Evolutionary conservation across 2,329 filamentous ascomycete species (phyloP).

Genomic region (Pleomassaria siparia): DNA sequence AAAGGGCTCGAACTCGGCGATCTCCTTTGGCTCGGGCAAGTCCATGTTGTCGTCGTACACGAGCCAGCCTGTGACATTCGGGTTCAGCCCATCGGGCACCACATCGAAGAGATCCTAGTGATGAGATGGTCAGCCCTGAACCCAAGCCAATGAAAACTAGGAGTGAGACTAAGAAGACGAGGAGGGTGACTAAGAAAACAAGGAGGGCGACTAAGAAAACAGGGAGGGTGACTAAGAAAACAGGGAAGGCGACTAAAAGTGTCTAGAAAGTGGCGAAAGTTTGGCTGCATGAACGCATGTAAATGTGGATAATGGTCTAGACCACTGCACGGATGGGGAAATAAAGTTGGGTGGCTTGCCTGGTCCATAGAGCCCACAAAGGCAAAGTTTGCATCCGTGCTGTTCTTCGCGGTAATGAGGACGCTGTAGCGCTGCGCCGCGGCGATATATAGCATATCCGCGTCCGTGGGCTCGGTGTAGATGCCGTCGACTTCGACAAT

Average conservation of each 20-base stretch:
- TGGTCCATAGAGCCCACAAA: slow-evolving; percentile 56
- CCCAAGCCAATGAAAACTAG: not conserved
- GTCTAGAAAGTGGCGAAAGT: slow-evolving; percentile 2
- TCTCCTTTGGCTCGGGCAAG: slow-evolving; percentile 52
- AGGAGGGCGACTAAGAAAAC: too few species aligned
- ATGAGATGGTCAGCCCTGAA: slow-evolving; percentile 10
- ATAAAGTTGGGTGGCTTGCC: slow-evolving; percentile 22
- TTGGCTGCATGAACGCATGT: not conserved
- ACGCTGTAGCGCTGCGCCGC: slow-evolving; percentile 73
- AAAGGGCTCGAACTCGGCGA: slow-evolving; percentile 66
- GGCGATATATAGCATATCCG: slow-evolving; percentile 64
- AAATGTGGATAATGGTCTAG: not conserved
- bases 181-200: too few species aligned
- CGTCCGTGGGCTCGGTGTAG: slow-evolving; percentile 60
- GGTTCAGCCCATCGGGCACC: slow-evolving; percentile 68
- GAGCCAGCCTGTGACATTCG: slow-evolving; percentile 59
- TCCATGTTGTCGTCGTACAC: slow-evolving; percentile 55
- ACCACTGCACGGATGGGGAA: not conserved
- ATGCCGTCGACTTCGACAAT: slow-evolving; percentile 73
- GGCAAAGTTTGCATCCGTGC: slow-evolving; percentile 59
- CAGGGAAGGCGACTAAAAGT: not conserved
- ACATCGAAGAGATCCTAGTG: slow-evolving; percentile 60
- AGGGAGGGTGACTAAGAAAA: too few species aligned
- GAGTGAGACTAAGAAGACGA: too few species aligned
- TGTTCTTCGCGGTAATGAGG: slow-evolving; percentile 62